A percentile compares a stretch with the other conserved stretches of the same genome.
phyloP scores from a whole-genome alignment of 2,329 filamentous ascomycete species.

The Alternaria dauci region DNA sequence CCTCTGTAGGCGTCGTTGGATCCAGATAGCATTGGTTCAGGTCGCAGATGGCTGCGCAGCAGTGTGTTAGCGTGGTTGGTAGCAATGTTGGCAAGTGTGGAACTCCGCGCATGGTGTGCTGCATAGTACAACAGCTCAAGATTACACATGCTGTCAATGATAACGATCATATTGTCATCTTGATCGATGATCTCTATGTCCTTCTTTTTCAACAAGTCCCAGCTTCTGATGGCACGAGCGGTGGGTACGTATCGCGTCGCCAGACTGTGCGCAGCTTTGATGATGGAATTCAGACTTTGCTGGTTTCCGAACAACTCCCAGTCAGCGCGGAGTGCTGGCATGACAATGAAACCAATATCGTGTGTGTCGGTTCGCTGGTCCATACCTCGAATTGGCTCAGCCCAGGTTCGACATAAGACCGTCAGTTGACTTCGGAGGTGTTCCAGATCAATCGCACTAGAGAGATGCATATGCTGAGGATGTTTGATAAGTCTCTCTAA shows the following conservation, averaged over 20 bases:
- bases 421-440: constrained; percentile 19
- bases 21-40: constrained; percentile 53
- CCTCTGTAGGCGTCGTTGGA: constrained; percentile 23
- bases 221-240: constrained; percentile 53
- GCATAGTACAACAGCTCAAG: constrained; percentile 56
- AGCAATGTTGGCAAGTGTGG: constrained; percentile 39
- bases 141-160: constrained; percentile 51
- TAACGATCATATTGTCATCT: constrained; percentile 51
- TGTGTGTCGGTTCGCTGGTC: constrained; percentile 50
- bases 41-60: neutral
- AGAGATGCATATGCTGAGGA: constrained; percentile 20
- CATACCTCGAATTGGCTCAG: constrained; percentile 51
- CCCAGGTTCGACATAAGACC: constrained; percentile 44
- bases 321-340: constrained; percentile 49
- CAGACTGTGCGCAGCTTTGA: constrained; percentile 50
- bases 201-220: constrained; percentile 56
- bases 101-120: constrained; percentile 42
- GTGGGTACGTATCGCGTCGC: constrained; percentile 48
- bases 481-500: constrained; percentile 48
- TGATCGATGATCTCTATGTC: constrained; percentile 51
- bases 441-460: constrained; percentile 7
- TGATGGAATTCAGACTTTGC: constrained; percentile 47
- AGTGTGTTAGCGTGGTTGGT: neutral
- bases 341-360: constrained; percentile 58
- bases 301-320: constrained; percentile 54